A percentile compares a stretch with the other conserved stretches of the same genome.
Conservation (phyloP, 257 asterid genomes). For the Lithospermum erythrorhizon region DNA sequence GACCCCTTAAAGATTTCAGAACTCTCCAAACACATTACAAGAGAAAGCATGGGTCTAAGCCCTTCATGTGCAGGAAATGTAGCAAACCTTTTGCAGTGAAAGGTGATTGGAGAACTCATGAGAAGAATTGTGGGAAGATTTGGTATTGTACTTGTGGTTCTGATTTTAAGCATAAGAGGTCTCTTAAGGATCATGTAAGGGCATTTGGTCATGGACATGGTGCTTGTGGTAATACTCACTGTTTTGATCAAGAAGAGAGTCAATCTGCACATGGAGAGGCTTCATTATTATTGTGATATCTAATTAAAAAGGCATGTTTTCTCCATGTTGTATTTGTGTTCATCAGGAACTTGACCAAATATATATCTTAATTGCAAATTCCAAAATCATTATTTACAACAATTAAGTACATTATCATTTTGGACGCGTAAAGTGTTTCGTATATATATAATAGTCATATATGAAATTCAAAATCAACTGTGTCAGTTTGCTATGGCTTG, state of each 20-base stretch:
- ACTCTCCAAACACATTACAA: conserved; percentile 6
- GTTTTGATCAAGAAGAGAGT: background rate
- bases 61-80: conserved; percentile 2
- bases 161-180: conserved; percentile 4
- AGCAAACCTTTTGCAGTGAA: conserved; percentile 3
- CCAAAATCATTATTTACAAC: background rate
- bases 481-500: background rate
- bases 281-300: background rate
- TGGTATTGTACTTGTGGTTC: conserved; percentile 5
- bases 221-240: background rate
- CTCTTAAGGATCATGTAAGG: conserved; percentile 3
- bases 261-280: conserved; percentile 1
- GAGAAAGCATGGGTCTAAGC: conserved; percentile 2
- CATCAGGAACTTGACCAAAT: background rate
- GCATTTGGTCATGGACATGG: conserved; percentile 4
- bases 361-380: background rate
- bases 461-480: too few species aligned
- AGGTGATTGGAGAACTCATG: conserved; percentile 5
- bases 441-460: too few species aligned
- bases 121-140: conserved; percentile 2
- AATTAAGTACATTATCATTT: too few species aligned
- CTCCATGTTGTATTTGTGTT: too few species aligned
- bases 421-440: background rate
- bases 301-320: too few species aligned
- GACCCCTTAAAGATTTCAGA: conserved; percentile 1